These are phyloP conservation scores for Pittosporum tobira DNA, from an alignment of 129 eudicot genomes.

Conservation along the genomic window DNA sequence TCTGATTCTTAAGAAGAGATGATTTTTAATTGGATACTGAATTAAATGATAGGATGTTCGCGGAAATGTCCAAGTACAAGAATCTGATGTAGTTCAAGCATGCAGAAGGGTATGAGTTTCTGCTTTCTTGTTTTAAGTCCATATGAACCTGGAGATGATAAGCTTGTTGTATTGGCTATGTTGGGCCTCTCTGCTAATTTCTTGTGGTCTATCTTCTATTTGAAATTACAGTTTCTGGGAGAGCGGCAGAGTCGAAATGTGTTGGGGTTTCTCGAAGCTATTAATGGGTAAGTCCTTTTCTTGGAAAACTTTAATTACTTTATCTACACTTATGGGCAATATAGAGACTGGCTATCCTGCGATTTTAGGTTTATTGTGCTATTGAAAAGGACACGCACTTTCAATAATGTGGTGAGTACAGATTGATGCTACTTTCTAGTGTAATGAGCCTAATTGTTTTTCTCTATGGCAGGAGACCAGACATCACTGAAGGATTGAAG, in stretches of 20 bases:
- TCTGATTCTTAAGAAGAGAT: conserved; percentile 10
- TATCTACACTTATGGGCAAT: neutral
- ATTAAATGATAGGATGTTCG: conserved; percentile 61
- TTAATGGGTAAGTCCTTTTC: conserved; percentile 42
- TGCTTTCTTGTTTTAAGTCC: neutral
- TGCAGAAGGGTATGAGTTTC: conserved; percentile 62
- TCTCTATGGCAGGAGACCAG: conserved; percentile 63
- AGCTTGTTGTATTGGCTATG: neutral
- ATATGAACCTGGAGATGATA: neutral
- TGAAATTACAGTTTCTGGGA: conserved; percentile 76
- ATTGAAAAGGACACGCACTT: neutral
- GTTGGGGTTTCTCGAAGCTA: conserved; percentile 68
- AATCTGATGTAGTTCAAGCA: conserved; percentile 68
- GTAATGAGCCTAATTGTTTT: neutral
- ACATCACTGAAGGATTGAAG: conserved; percentile 59
- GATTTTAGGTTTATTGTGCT: neutral
- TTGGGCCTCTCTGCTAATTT: conserved; percentile 6
- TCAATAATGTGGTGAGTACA: neutral
- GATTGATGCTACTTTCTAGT: neutral
- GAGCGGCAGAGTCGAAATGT: conserved; percentile 87
- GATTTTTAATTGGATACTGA: conserved; percentile 9
- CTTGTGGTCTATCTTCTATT: conserved; percentile 7
- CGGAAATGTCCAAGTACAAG: conserved; percentile 67
- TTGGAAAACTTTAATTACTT: neutral
- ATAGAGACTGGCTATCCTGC: neutral